These are phyloP conservation scores for Tuber melanosporum DNA, from an alignment of 495 filamentous ascomycete genomes.

Conservation along the genomic window DNA sequence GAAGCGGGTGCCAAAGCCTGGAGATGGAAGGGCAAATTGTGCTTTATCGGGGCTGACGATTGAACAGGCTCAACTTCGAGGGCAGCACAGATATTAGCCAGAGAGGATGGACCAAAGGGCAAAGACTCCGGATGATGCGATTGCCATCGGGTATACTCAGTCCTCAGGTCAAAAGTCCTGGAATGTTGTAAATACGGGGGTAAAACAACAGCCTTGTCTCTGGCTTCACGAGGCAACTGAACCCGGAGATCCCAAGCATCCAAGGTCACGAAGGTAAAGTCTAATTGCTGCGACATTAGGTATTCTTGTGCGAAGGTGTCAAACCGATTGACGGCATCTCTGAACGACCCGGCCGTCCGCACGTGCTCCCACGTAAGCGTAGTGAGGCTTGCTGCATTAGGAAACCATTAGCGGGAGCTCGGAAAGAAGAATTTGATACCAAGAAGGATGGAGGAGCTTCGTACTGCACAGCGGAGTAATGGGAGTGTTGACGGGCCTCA, in stretches of 20 bases:
- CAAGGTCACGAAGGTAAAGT: slow-evolving; percentile 96
- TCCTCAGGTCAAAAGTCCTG: slow-evolving; percentile 88
- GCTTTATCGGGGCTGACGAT: slow-evolving; percentile 94
- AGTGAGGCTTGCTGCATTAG: slow-evolving; percentile 73
- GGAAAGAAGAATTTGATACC: not conserved
- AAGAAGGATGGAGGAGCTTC: slow-evolving; percentile 42
- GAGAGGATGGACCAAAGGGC: slow-evolving; percentile 87
- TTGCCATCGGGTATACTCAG: slow-evolving; percentile 97
- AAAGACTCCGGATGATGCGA: slow-evolving; percentile 95
- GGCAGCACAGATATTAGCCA: slow-evolving; percentile 95
- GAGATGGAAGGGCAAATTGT: slow-evolving; percentile 94
- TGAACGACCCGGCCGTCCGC: slow-evolving; percentile 88
- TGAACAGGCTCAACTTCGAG: slow-evolving; percentile 96
- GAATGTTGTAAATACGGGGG: slow-evolving; percentile 97
- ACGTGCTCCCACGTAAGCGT: slow-evolving; percentile 99
- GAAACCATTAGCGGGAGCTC: slow-evolving; percentile 9
- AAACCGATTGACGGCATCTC: slow-evolving; percentile 91
- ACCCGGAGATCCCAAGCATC: slow-evolving; percentile 98
- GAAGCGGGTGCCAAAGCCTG: slow-evolving; percentile 94
- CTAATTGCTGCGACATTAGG: slow-evolving; percentile 72
- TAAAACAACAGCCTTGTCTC: slow-evolving; percentile 93
- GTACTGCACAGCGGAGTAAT: slow-evolving; percentile 98
- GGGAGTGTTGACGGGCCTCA: slow-evolving; percentile 96
- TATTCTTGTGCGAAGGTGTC: slow-evolving; percentile 87
- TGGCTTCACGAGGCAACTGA: slow-evolving; percentile 91